phyloP scores from a whole-genome alignment of 1,139 yeast genomes.

The Pneumocystis jirovecii region DNA sequence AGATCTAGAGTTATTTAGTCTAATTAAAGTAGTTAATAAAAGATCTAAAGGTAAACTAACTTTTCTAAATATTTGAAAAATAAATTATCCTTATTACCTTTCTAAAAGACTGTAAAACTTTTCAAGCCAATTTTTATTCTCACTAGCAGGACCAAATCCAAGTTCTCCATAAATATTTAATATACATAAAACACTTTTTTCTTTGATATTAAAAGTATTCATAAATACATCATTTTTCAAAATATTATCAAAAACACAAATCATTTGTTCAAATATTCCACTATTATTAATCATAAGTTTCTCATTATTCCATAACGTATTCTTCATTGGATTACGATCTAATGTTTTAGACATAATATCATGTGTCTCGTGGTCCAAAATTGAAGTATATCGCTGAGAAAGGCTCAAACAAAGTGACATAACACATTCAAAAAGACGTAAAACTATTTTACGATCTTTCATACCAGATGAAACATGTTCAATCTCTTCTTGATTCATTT shows the following conservation, averaged over 20 bases:
- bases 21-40: not conserved
- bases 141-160: not conserved
- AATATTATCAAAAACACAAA: not conserved
- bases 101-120: not conserved
- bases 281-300: slow-evolving; percentile 5
- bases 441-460: not conserved
- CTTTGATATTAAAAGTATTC: not conserved
- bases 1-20: not conserved
- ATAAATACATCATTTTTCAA: not conserved
- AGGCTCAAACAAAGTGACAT: not conserved
- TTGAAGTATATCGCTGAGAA: not conserved
- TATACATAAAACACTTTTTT: not conserved
- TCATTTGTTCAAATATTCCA: not conserved
- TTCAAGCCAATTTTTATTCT: not conserved
- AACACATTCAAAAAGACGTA: not conserved
- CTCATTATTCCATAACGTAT: not conserved
- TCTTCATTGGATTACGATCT: not conserved
- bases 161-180: not conserved
- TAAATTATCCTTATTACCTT: not conserved
- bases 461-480: not conserved
- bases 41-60: not conserved
- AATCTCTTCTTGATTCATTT: not conserved
- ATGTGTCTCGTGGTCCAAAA: not conserved
- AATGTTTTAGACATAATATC: not conserved
- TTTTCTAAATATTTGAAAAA: not conserved